These are phyloP conservation scores for Penicillium sp. DNA, from an alignment of 2,329 filamentous ascomycete species.

Conservation along the genomic window DNA sequence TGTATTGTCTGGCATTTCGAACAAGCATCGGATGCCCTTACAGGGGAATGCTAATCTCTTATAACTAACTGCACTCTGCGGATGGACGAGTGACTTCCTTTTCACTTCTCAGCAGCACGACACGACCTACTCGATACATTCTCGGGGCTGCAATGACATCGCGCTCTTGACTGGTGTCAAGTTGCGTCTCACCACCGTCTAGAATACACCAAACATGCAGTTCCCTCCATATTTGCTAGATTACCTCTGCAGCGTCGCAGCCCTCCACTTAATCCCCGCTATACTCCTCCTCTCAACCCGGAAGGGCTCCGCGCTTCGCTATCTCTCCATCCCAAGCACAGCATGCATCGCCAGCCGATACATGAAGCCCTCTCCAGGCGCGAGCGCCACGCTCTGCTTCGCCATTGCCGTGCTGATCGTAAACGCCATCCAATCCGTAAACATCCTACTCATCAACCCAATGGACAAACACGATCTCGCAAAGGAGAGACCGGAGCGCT, in stretches of 20 bases:
- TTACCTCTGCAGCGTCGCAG: neutral
- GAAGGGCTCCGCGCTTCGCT: constrained; percentile 11
- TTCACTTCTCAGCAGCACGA: no score
- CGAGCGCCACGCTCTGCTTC: neutral
- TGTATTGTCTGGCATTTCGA: no score
- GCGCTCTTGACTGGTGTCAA: no score
- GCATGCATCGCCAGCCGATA: constrained; percentile 6
- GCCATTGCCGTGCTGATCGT: constrained; percentile 1
- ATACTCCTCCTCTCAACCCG: constrained; percentile 11
- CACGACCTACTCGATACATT: no score
- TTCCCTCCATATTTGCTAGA: neutral
- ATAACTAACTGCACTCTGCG: no score
- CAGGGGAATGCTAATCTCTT: no score
- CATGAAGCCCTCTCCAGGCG: neutral
- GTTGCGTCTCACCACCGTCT: no score
- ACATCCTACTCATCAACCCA: constrained; percentile 16
- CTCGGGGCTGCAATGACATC: no score
- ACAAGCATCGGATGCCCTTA: no score
- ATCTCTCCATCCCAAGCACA: constrained; percentile 11
- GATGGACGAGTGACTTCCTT: no score
- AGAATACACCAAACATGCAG: neutral
- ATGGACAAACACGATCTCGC: constrained; percentile 10
- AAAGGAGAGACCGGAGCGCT: neutral
- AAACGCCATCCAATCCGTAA: constrained; percentile 7
- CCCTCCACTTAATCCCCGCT: constrained; percentile 14